Percentiles rank a stretch among this genome's conserved stretches.
Evolutionary conservation across 176 grass and related monocot species (phyloP).

Genomic region (Poa annua): DNA sequence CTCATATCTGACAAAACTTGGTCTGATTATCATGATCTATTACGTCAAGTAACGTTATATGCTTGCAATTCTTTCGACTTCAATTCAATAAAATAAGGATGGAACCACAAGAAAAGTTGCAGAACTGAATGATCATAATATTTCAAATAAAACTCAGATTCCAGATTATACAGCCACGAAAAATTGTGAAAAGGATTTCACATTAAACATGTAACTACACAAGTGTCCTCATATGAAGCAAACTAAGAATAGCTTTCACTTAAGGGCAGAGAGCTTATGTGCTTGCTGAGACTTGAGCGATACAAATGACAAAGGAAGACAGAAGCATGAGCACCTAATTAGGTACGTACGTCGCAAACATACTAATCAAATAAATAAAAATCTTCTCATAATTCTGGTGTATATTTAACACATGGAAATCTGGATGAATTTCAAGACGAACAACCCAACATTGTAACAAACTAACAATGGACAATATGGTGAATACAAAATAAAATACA

Average conservation of each 20-base stretch:
- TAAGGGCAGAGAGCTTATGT: not conserved
- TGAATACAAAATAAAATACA: not conserved
- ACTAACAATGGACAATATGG: not conserved
- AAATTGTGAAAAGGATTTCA: not conserved
- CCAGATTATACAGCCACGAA: not conserved
- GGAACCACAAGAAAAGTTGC: not conserved
- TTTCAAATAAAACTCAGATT: not conserved
- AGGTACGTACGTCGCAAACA: not conserved
- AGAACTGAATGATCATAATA: not conserved
- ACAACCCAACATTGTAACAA: slow-evolving; percentile 5
- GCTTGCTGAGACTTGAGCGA: not conserved
- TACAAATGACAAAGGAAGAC: slow-evolving; percentile 21
- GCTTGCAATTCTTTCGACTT: not conserved
- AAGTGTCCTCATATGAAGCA: slow-evolving; percentile 7
- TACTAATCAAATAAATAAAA: not conserved
- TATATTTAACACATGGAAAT: slow-evolving; percentile 20
- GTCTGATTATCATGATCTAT: not conserved
- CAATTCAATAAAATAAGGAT: not conserved
- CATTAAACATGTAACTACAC: not conserved
- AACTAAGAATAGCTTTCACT: not conserved
- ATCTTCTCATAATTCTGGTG: slow-evolving; percentile 9
- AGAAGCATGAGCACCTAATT: slow-evolving; percentile 20
- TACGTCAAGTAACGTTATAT: not conserved
- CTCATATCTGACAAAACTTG: slow-evolving; percentile 9
- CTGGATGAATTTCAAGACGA: not conserved